Evolutionary conservation across 2,329 filamentous ascomycete genomes (phyloP).

Genomic region (Nectriaceae sp.): DNA sequence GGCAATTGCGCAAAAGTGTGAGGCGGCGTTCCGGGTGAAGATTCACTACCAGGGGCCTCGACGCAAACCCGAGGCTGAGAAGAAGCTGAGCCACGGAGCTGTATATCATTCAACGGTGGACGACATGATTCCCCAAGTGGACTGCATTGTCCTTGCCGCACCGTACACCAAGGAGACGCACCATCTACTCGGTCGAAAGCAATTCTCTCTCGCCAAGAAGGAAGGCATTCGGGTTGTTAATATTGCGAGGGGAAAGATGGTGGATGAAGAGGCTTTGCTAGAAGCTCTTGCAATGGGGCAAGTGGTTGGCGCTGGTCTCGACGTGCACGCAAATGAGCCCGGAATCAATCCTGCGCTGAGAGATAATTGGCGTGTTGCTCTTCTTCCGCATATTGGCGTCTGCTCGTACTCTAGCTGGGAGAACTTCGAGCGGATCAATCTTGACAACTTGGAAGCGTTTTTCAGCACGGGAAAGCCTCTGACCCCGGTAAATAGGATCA

Average conservation of each 20-base stretch:
- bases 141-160: constrained; percentile 17
- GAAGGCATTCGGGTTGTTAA: constrained; percentile 20
- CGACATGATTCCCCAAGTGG: constrained; percentile 10
- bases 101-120: constrained; percentile 6
- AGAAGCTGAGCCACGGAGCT: constrained; percentile 1
- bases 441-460: constrained; percentile 17
- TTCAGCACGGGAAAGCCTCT: constrained; percentile 11
- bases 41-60: constrained; percentile 11
- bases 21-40: constrained; percentile 10
- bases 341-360: constrained; percentile 14
- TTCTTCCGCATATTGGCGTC: constrained; percentile 18
- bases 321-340: constrained; percentile 21
- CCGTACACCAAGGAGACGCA: constrained; percentile 20
- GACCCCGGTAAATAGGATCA: constrained; percentile 14
- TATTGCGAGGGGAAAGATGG: constrained; percentile 19
- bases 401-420: constrained; percentile 19
- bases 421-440: constrained; percentile 15
- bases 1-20: constrained; percentile 9
- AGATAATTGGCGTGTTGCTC: constrained; percentile 16
- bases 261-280: constrained; percentile 20
- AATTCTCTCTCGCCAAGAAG: constrained; percentile 12
- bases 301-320: constrained; percentile 15
- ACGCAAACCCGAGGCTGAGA: constrained; percentile 4
- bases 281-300: constrained; percentile 15
- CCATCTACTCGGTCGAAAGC: constrained; percentile 10